Evolutionary conservation across 2,329 filamentous ascomycete species (phyloP), one percentile per base, ranked within the genome.

Genomic region (Fusarium sp.): DNA sequence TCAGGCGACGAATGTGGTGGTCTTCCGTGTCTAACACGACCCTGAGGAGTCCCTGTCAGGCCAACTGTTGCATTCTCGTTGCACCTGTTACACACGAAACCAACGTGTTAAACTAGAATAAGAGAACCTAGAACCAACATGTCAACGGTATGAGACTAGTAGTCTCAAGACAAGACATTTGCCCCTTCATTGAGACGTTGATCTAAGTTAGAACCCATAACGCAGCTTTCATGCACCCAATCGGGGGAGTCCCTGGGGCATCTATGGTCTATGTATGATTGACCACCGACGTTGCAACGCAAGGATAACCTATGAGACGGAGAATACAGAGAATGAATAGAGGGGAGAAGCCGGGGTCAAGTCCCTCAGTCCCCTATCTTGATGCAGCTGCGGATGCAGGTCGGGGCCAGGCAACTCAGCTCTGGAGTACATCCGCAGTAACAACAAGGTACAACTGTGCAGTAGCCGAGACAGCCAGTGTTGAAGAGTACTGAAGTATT

Each of bases 41-140:
- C 21, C 38, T 49, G 43, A 44, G 55, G 52, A 52, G 53, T 51
- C 55, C 43, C 36, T 56, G 31, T 49, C 26, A 22, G 24, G 43
- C 54, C 49, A 47, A 51, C 55, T 45, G 28, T 31, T 13, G 46
- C 57, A 65, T 65, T 44, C 40, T 40, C 42, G 55, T 53, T 33
- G 56, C 54, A 55, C 22, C 19, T 67, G 50, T 38, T 58, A 38
- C 56, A 46, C 50, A 49, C 38, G 47, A 38, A 28, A 42, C 31
- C 46, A 40, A 28, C 22, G 21, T 45, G 31, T 21, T 6, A 38
- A 26, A 31, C 28, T 31, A 31, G 3, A 31, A 13, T 24, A 7
- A 10, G 17, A 50, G 28, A 50, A 38, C 28, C 10, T 15, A 49
- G 19, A 24, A 31, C 24, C 51, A 28, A 47, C 49, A 51, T 36